These are phyloP conservation scores for Pseudodiploospora longispora DNA, from an alignment of 2,329 filamentous ascomycete genomes.

Conservation along the genomic window DNA sequence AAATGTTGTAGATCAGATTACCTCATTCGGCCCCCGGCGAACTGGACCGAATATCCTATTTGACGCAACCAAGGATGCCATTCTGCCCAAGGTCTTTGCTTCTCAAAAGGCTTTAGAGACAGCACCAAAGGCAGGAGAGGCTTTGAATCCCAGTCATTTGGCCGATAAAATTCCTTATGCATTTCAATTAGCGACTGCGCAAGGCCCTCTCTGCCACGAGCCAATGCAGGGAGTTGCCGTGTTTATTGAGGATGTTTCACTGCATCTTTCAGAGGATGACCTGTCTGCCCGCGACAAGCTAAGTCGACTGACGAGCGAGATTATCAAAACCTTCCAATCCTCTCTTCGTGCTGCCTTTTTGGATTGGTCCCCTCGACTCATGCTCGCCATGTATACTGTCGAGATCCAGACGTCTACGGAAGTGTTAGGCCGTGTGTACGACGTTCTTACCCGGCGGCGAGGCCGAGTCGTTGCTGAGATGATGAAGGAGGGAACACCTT, in stretches of 20 bases:
- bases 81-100: conserved; percentile 63
- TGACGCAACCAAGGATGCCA: conserved; percentile 65
- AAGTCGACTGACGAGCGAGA: conserved; percentile 80
- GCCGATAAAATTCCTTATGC: conserved; percentile 87
- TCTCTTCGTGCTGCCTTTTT: conserved; percentile 80
- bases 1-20: conserved; percentile 68
- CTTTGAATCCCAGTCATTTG: conserved; percentile 58
- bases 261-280: conserved; percentile 48
- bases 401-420: conserved; percentile 96
- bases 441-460: conserved; percentile 89
- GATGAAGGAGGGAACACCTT: conserved; percentile 91
- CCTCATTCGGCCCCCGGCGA: conserved; percentile 81
- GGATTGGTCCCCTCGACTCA: conserved; percentile 91
- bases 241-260: conserved; percentile 70
- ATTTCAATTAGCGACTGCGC: conserved; percentile 84
- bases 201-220: conserved; percentile 87
- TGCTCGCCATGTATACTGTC: conserved; percentile 96
- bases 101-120: conserved; percentile 23
- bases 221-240: conserved; percentile 90
- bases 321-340: conserved; percentile 81
- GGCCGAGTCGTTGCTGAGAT: conserved; percentile 83
- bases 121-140: conserved; percentile 36
- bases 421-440: conserved; percentile 90
- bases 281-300: conserved; percentile 56
- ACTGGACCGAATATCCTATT: conserved; percentile 85